Base-by-base conservation (phyloP, 2,329 filamentous ascomycete genomes). In the Chrysoporthe cubensis region DNA sequence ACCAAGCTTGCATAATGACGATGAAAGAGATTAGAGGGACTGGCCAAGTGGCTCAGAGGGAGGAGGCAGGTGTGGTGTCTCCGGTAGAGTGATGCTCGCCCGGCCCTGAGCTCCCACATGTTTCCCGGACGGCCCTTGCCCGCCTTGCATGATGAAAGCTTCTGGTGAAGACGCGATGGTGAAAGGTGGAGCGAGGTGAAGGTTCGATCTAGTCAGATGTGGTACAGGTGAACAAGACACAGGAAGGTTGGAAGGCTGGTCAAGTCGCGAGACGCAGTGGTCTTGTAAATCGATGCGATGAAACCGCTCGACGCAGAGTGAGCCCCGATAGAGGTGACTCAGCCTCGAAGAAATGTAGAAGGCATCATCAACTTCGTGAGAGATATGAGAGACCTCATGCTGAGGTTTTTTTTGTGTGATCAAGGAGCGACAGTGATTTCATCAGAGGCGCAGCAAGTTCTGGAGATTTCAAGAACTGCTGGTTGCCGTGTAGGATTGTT, bases 351-450 rank as follows among this genome's bases (percentile, higher is more conserved):
- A 32, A 50, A 62, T 26, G 14, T 37, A 59, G 50, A 48, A 67
- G 59, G 44, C 59, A 64, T 68, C 66, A 40, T 66, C 52, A 62
- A 69, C 37, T 66, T 66, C 64, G 60, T 69, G 50, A 67, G n/a
- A 59, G 46, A 64, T 43, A 52, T 60, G 26, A 44, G 37, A 43
- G 59, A 59, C 61, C 44, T 60, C 37, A 40, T 26, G 54, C 43
- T 11, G 59, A 60, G 64, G n/a, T 63, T 40, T 40, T 21, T 50
- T 54, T 56, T 43, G 4, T 63, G n/a, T 26, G 21, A 44, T 44
- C 59, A 63, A 44, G 21, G 34, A 37, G 48, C 54, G 65, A 59
- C 50, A 62, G 50, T 54, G 26, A 46, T 26, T 54, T 42, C 50
- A 63, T 56, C 37, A 63, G 18, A 40, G 42, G 43, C 8, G 57